A percentile compares a stretch with the other conserved stretches of the same genome.
Evolutionary conservation across 352 stramenopile genomes (phyloP).

Genomic region (Phytophthora uliginosa): DNA sequence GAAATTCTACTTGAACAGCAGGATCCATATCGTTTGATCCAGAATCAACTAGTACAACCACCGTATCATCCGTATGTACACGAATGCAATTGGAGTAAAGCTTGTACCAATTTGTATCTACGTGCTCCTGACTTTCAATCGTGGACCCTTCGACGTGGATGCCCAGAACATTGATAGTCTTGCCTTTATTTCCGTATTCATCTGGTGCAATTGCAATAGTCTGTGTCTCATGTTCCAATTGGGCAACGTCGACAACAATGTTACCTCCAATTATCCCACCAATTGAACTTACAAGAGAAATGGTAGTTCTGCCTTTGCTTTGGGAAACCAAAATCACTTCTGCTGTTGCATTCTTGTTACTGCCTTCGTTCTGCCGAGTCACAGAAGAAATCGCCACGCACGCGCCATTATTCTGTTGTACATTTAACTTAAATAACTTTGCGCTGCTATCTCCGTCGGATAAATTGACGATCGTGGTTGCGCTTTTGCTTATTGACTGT

Average conservation of each 20-base stretch:
- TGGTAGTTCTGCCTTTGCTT: neutral
- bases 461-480: neutral
- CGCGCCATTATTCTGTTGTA: neutral
- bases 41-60: constrained; percentile 25
- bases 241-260: constrained; percentile 20
- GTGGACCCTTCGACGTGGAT: constrained; percentile 18
- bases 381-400: constrained; percentile 21
- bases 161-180: constrained; percentile 17
- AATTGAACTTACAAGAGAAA: constrained; percentile 24
- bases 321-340: constrained; percentile 12
- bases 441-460: neutral
- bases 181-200: constrained; percentile 1
- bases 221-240: neutral
- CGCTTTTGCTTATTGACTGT: constrained; percentile 25
- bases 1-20: constrained; percentile 27
- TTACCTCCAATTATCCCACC: constrained; percentile 17
- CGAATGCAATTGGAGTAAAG: constrained; percentile 25
- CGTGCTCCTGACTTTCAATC: constrained; percentile 12
- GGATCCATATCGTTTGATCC: constrained; percentile 15
- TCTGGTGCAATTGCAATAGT: neutral
- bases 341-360: neutral
- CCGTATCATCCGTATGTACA: constrained; percentile 17
- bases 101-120: constrained; percentile 26
- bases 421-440: constrained; percentile 13
- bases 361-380: neutral